These are phyloP conservation scores for Pythium aquatile DNA, from an alignment of 352 stramenopile genomes.

Conservation along the genomic window DNA sequence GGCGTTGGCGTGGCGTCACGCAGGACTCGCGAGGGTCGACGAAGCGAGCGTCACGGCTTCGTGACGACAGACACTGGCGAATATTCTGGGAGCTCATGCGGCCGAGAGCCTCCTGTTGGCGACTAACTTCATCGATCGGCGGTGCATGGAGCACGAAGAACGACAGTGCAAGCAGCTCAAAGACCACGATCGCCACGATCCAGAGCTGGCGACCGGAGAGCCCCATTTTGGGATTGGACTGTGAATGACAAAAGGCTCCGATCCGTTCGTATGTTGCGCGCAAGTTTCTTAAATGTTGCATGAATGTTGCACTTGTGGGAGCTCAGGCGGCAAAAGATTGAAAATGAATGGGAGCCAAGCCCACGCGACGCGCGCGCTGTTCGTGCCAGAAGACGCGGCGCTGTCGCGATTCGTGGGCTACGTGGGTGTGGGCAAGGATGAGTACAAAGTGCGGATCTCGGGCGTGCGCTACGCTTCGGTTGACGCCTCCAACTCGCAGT, in stretches of 20 bases:
- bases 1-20: slow-evolving; percentile 38
- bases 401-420: slow-evolving; percentile 49
- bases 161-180: slow-evolving; percentile 18
- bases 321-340: neutral
- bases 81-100: slow-evolving; percentile 14
- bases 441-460: slow-evolving; percentile 52
- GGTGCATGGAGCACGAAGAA: slow-evolving; percentile 21
- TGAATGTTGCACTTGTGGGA: neutral
- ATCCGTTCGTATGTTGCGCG: neutral
- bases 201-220: slow-evolving; percentile 4
- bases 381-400: slow-evolving; percentile 44
- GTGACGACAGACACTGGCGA: slow-evolving; percentile 16
- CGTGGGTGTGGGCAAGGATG: slow-evolving; percentile 43
- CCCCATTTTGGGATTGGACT: neutral
- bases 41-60: slow-evolving; percentile 13
- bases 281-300: slow-evolving; percentile 1
- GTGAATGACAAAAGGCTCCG: neutral
- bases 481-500: neutral
- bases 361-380: neutral
- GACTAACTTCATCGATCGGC: neutral
- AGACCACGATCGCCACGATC: slow-evolving; percentile 20
- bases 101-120: slow-evolving; percentile 6
- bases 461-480: slow-evolving; percentile 32
- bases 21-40: slow-evolving; percentile 22
- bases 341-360: neutral